phyloP scores from a whole-genome alignment of 148 eudicot genomes.

The Rhododendron williamsianum region DNA sequence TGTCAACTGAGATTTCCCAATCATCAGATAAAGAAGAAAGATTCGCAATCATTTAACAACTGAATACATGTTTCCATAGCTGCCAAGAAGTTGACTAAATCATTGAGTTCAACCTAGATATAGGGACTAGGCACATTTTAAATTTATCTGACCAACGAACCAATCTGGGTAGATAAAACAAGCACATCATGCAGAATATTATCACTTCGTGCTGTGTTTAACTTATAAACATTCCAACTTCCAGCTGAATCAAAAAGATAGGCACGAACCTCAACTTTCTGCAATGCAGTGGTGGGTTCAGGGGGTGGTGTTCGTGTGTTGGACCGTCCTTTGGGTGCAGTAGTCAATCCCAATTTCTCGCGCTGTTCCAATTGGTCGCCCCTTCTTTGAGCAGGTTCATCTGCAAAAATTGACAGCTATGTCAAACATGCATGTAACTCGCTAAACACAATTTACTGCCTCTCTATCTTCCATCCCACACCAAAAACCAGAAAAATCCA shows the following conservation, averaged over 20 bases:
- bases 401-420: constrained; percentile 27
- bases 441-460: background rate
- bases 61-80: background rate
- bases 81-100: background rate
- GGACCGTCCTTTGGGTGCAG: constrained; percentile 43
- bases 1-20: background rate
- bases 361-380: constrained; percentile 73
- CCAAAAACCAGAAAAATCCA: background rate
- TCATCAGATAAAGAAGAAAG: too few species aligned
- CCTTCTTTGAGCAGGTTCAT: constrained; percentile 62
- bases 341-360: constrained; percentile 63
- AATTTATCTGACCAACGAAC: background rate
- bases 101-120: background rate
- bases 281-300: constrained; percentile 68
- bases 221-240: background rate
- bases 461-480: background rate
- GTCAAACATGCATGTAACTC: background rate
- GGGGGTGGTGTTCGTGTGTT: constrained; percentile 45
- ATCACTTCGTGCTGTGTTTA: background rate
- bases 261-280: constrained; percentile 81
- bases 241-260: background rate
- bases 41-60: background rate
- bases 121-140: background rate
- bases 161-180: background rate
- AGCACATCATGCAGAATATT: background rate